These are phyloP conservation scores for Cyanidiococcus yangmingshanensis DNA, from an alignment of 23 red algal species.

Conservation along the genomic window DNA sequence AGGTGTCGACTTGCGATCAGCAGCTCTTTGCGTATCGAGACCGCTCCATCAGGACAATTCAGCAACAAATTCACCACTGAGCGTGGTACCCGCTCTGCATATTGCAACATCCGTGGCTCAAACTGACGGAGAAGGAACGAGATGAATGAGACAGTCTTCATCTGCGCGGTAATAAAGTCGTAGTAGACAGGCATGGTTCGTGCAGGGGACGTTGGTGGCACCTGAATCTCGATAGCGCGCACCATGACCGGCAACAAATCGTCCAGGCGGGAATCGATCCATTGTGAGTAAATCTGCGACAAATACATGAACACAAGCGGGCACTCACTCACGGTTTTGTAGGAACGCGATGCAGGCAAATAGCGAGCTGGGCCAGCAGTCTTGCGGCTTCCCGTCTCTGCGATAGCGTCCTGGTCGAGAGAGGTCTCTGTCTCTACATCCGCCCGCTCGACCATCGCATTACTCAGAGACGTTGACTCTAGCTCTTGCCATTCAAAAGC, in stretches of 20 bases:
- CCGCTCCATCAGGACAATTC: conserved; percentile 62
- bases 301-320: conserved; percentile 80
- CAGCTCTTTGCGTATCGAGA: conserved; percentile 77
- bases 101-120: conserved; percentile 39
- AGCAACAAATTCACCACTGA: conserved; percentile 73
- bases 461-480: not conserved
- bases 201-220: conserved; percentile 30
- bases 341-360: conserved; percentile 34
- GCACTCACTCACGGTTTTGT: conserved; percentile 75
- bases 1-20: conserved; percentile 82
- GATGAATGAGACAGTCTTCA: conserved; percentile 89
- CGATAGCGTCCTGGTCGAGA: not conserved
- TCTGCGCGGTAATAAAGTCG: conserved; percentile 84
- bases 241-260: conserved; percentile 70
- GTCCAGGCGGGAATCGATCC: conserved; percentile 30
- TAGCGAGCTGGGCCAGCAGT: not conserved
- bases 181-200: conserved; percentile 27
- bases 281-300: conserved; percentile 55
- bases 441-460: not conserved
- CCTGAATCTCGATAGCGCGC: conserved; percentile 49
- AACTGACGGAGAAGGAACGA: conserved; percentile 70
- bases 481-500: conserved; percentile 26
- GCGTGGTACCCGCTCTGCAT: conserved; percentile 46
- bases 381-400: not conserved
- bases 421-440: no score